A percentile compares a stretch with the other conserved stretches of the same genome.
Evolutionary conservation across 2,329 filamentous ascomycete genomes (phyloP).

Genomic region (Penicillium sp.): DNA sequence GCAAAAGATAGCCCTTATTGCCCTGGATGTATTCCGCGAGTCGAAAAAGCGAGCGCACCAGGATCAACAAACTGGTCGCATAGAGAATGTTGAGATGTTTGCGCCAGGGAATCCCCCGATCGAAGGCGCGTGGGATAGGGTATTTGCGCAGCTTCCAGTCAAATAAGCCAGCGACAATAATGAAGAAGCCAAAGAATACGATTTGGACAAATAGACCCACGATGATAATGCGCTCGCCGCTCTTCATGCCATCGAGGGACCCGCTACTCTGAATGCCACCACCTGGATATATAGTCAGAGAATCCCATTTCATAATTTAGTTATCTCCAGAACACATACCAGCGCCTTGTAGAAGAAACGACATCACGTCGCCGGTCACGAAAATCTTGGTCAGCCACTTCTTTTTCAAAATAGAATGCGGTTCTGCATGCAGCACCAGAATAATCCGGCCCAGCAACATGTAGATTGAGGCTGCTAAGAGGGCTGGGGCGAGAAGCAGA

Average conservation of each 20-base stretch:
- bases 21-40: constrained; percentile 1
- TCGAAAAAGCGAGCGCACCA: not conserved
- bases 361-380: constrained; percentile 4
- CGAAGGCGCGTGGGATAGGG: not conserved
- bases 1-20: not conserved
- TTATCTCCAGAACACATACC: not conserved
- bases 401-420: not conserved
- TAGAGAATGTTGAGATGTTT: not conserved
- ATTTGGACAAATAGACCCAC: constrained; percentile 1
- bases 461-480: constrained; percentile 11
- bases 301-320: not conserved
- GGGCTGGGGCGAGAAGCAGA: constrained; percentile 11
- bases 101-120: not conserved
- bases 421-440: not conserved
- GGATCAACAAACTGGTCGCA: not conserved
- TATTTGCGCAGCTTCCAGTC: not conserved
- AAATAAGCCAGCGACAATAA: not conserved
- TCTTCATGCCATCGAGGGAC: not conserved
- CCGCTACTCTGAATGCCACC: not conserved
- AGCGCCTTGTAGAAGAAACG: constrained; percentile 1
- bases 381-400: constrained; percentile 7
- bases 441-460: constrained; percentile 6
- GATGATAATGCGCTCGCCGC: not conserved
- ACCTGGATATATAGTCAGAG: not conserved
- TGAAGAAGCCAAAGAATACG: not conserved